Conservation (phyloP, 139 green algal species). For the Micractinium conductrix region DNA sequence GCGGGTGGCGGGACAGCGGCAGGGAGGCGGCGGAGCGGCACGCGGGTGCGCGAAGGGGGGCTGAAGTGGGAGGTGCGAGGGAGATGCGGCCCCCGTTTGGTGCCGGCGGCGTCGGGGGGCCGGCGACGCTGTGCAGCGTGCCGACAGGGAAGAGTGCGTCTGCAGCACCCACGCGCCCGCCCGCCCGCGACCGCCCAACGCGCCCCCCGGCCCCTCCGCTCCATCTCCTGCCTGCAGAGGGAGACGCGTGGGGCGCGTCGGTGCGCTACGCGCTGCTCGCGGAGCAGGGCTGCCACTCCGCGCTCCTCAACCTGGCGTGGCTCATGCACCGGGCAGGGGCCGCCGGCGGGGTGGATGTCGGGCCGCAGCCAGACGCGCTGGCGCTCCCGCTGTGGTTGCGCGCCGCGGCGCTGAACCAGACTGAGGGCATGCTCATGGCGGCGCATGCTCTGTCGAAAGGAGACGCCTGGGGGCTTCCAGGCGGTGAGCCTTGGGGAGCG, state of each 20-base stretch:
- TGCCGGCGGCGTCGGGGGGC: too few relatives aligned
- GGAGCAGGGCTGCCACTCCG: constrained; percentile 57
- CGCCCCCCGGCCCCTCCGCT: neutral
- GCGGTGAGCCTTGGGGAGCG: neutral
- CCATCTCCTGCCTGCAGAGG: neutral
- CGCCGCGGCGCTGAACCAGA: neutral
- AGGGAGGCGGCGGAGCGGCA: constrained; percentile 9
- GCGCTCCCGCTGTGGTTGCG: constrained; percentile 14
- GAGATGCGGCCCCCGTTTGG: too few relatives aligned
- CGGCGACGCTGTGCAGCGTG: too few relatives aligned
- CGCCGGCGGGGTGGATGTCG: neutral
- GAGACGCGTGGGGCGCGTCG: constrained; percentile 48
- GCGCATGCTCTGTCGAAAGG: neutral
- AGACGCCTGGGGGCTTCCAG: neutral
- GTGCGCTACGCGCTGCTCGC: constrained; percentile 51
- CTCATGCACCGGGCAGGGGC: constrained; percentile 52
- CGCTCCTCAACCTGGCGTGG: constrained; percentile 56
- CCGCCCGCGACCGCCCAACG: neutral
- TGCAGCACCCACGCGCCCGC: too few relatives aligned
- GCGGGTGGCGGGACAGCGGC: neutral
- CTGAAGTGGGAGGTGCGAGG: too few relatives aligned
- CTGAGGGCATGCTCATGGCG: constrained; percentile 21
- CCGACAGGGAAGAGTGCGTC: too few relatives aligned
- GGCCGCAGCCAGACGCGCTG: neutral
- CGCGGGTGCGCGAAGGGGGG: constrained; percentile 1